Percentiles rank a stretch among this genome's conserved stretches.
phyloP scores from a whole-genome alignment of 441 rosid species.

The Populus tomentosa region DNA sequence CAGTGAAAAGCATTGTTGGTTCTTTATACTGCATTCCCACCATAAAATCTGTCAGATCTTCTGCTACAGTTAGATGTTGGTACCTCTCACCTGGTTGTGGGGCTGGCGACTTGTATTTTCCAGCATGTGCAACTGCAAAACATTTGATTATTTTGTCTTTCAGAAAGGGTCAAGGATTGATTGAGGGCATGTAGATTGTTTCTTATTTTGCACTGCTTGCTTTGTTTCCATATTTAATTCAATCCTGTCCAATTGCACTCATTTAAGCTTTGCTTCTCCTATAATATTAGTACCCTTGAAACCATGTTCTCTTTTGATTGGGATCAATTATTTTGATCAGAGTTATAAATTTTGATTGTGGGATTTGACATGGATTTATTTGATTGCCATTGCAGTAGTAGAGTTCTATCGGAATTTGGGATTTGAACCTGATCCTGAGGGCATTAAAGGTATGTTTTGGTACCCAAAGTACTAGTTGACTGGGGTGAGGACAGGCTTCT shows the following conservation, averaged over 20 bases:
- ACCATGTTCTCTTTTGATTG: neutral
- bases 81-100: neutral
- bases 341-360: neutral
- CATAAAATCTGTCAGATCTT: neutral
- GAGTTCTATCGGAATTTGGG: constrained; percentile 92
- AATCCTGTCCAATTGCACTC: neutral
- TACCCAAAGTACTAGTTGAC: constrained; percentile 53
- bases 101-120: neutral
- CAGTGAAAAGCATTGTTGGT: neutral
- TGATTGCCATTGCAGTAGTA: constrained; percentile 51
- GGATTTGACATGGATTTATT: constrained; percentile 3
- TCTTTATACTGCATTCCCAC: neutral
- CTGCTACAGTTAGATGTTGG: neutral
- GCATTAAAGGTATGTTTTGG: constrained; percentile 99
- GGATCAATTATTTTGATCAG: neutral
- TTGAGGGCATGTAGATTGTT: neutral
- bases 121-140: neutral
- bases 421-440: constrained; percentile 94
- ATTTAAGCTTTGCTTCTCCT: neutral
- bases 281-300: neutral
- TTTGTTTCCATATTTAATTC: neutral
- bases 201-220: neutral
- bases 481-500: neutral
- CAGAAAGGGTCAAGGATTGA: neutral
- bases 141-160: neutral